Evolutionary conservation across 2,329 filamentous ascomycete species (phyloP).

Genomic region (Alternaria metachromatica): DNA sequence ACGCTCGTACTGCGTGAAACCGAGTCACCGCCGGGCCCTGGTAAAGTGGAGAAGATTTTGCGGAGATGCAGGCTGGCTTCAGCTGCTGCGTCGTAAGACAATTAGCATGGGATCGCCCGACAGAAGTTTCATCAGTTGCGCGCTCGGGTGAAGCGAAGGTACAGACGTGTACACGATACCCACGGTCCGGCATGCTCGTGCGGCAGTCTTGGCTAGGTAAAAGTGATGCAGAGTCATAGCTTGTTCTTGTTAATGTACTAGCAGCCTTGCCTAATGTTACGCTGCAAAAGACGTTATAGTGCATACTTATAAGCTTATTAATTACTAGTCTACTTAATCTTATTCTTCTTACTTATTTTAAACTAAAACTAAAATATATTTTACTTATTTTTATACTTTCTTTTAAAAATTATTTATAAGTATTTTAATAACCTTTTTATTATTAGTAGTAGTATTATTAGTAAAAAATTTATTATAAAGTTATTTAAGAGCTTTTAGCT

Average conservation of each 20-base stretch:
- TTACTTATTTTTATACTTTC: too few species aligned
- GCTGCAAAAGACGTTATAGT: too few species aligned
- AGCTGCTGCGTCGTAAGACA: slow-evolving; percentile 19
- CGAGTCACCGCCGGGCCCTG: slow-evolving; percentile 19
- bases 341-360: too few species aligned
- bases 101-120: slow-evolving; percentile 21
- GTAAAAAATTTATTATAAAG: too few species aligned
- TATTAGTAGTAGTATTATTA: too few species aligned
- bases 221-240: neutral
- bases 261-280: too few species aligned
- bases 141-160: slow-evolving; percentile 15
- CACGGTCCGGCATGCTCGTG: slow-evolving; percentile 7
- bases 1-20: slow-evolving; percentile 23
- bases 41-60: slow-evolving; percentile 11
- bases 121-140: slow-evolving; percentile 21
- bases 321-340: too few species aligned
- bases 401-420: too few species aligned
- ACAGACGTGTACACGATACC: slow-evolving; percentile 16
- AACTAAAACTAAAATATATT: too few species aligned
- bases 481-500: too few species aligned
- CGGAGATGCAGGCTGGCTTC: slow-evolving; percentile 15
- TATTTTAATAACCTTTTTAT: too few species aligned
- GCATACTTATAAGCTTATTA: too few species aligned
- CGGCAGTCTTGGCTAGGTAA: slow-evolving; percentile 1
- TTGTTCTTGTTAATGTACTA: slow-evolving; percentile 10